phyloP scores from a whole-genome alignment of 2,329 filamentous ascomycete species.

The Claviceps capensis region DNA sequence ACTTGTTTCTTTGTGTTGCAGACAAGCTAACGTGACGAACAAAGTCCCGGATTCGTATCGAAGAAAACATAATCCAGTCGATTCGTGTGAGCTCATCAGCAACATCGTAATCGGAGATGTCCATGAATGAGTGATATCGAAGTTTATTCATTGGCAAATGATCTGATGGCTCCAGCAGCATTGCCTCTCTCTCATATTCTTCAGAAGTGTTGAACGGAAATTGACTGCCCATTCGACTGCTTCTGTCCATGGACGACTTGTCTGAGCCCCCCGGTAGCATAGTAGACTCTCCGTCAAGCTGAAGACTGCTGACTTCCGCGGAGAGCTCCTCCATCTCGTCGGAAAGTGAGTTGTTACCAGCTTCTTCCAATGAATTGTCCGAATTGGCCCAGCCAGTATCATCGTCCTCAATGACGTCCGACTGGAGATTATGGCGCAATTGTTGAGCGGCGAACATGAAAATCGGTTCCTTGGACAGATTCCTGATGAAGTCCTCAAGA shows the following conservation, averaged over 20 bases:
- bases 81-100: constrained; percentile 88
- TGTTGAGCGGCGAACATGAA: constrained; percentile 78
- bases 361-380: constrained; percentile 39
- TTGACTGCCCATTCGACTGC: constrained; percentile 25
- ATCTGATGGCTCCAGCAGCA: constrained; percentile 54
- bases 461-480: constrained; percentile 63
- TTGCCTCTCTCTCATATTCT: constrained; percentile 67
- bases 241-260: constrained; percentile 25
- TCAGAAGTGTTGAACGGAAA: constrained; percentile 56
- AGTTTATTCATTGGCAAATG: constrained; percentile 64
- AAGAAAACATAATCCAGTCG: constrained; percentile 97
- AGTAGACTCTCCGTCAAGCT: constrained; percentile 32
- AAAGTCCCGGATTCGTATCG: constrained; percentile 83
- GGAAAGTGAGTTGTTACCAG: constrained; percentile 20
- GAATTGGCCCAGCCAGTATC: constrained; percentile 85
- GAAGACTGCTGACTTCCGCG: constrained; percentile 31
- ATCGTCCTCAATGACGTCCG: constrained; percentile 66
- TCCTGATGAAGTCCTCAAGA: constrained; percentile 60
- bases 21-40: constrained; percentile 80
- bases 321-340: constrained; percentile 27
- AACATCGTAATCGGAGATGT: constrained; percentile 68
- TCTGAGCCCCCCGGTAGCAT: constrained; percentile 34
- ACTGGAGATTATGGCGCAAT: constrained; percentile 65
- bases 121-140: constrained; percentile 85
- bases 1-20: constrained; percentile 56